A percentile compares a stretch with the other conserved stretches of the same genome.
phyloP scores from a whole-genome alignment of 805 yeast species.

The Ogataea paradorogensis region DNA sequence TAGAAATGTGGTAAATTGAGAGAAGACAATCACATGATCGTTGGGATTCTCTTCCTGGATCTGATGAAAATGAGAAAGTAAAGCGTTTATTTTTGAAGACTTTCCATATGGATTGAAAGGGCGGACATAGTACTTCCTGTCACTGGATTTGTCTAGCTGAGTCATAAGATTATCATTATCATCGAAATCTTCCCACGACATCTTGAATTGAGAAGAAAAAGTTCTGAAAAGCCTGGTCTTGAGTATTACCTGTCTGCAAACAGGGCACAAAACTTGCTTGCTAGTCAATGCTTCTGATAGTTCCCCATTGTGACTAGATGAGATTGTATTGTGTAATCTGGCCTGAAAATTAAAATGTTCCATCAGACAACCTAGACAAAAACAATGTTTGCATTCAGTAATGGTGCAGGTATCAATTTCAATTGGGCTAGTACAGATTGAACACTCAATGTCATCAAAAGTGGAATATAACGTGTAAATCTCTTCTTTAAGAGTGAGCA shows the following conservation, averaged over 20 bases:
- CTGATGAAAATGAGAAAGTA: conserved; percentile 54
- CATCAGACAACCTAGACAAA: conserved; percentile 68
- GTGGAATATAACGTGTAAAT: conserved; percentile 34
- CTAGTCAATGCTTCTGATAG: not conserved
- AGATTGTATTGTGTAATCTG: conserved; percentile 14
- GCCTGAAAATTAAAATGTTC: conserved; percentile 73
- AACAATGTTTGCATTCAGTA: conserved; percentile 77
- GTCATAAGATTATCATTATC: conserved; percentile 5
- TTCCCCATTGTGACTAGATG: conserved; percentile 4
- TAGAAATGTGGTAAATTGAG: conserved; percentile 82
- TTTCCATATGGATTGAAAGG: conserved; percentile 49
- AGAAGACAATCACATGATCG: conserved; percentile 81
- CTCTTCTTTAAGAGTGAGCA: conserved; percentile 24
- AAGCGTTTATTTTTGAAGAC: conserved; percentile 72
- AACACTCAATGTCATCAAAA: conserved; percentile 62
- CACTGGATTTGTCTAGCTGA: conserved; percentile 6
- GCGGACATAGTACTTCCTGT: conserved; percentile 31
- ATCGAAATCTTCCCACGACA: not conserved
- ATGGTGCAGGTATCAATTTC: conserved; percentile 47
- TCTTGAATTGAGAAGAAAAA: conserved; percentile 12
- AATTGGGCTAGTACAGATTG: conserved; percentile 75
- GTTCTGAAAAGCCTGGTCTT: conserved; percentile 47
- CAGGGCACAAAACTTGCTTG: conserved; percentile 59
- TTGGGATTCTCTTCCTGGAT: conserved; percentile 55
- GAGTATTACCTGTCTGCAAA: conserved; percentile 61